These are phyloP conservation scores for Yamadazyma dushanensis DNA, from an alignment of 1,139 yeast species.

Conservation along the genomic window DNA sequence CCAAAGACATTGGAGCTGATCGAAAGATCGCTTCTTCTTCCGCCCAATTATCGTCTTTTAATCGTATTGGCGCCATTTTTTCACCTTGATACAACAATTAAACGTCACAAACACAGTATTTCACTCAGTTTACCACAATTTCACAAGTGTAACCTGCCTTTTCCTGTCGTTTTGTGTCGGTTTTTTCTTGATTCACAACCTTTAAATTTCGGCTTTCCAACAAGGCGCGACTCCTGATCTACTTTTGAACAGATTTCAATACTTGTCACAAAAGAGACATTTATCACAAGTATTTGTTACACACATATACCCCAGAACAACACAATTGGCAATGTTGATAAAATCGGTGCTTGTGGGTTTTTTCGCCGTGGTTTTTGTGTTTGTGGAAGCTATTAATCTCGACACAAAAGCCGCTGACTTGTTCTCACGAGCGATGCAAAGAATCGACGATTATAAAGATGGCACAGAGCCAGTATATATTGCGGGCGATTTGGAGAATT, in stretches of 20 bases:
- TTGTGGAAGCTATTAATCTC: not conserved
- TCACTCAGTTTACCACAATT: no score
- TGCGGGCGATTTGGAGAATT: not conserved
- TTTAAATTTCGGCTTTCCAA: no score
- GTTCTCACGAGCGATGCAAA: not conserved
- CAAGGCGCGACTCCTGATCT: conserved; percentile 1
- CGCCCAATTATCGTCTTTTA: conserved; percentile 8
- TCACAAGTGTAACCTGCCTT: no score
- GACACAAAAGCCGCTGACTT: not conserved
- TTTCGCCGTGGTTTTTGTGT: not conserved
- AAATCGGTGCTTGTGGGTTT: not conserved
- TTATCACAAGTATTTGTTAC: no score
- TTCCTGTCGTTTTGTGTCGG: no score
- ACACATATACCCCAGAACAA: not conserved
- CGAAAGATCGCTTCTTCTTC: conserved; percentile 39
- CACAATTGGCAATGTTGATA: not conserved
- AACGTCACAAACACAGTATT: conserved; percentile 1
- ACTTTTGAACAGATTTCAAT: not conserved
- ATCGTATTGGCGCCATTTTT: conserved; percentile 11
- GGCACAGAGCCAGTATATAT: not conserved
- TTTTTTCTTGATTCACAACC: no score
- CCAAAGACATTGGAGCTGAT: conserved; percentile 93
- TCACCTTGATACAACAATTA: not conserved
- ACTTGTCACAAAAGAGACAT: not conserved
- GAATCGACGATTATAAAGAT: not conserved